Base-by-base conservation (phyloP, 805 yeast genomes). In the Yamadazyma sp. region DNA sequence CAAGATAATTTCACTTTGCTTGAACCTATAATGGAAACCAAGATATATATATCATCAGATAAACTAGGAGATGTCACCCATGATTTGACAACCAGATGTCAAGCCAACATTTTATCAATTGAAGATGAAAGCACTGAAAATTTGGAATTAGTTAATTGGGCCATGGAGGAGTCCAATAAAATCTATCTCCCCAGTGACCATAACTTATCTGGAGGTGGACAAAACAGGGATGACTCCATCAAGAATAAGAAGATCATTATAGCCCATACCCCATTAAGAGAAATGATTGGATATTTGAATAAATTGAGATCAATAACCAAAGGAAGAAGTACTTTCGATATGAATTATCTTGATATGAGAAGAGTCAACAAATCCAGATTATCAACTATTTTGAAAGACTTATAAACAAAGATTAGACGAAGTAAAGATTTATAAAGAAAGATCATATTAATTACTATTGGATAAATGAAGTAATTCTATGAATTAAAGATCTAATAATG, bases 1-100 rank as follows among this genome's bases (percentile, higher is more conserved):
- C 58, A 53, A 3, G 38, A 42, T 0, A 45, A 56, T 2, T 77
- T 75, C 52, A 71, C 80, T 1, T 56, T 89, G 1, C 65, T 91
- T 56, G 98, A 93, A 58, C 98, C 98, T 0, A 69, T 84, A 19
- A 91, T 93, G 97, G 69, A 73, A 23, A 80, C 88, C 4, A 68
- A 68, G 6, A 78, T 93, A 1, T 74, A 70, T 33, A 82, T 81
- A 2, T 71, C 72, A 35, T 82, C 87, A 20, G 82, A 75, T 37
- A 85, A 82, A 39, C 59, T 91, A 45, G 98, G 98, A 14, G 70
- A 70, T 23, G 93, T 93, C 1, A 73, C 86, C 25, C 94, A 86
- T 47, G 98, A 93, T 53, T 61, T 93, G 34, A 80, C 86, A 27
- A 78, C 86, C 20, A 73, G 81, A 10, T 73, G 98, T 42, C 79